Conservation (phyloP, 2,329 filamentous ascomycete species). For the Cladosporium halotolerans region DNA sequence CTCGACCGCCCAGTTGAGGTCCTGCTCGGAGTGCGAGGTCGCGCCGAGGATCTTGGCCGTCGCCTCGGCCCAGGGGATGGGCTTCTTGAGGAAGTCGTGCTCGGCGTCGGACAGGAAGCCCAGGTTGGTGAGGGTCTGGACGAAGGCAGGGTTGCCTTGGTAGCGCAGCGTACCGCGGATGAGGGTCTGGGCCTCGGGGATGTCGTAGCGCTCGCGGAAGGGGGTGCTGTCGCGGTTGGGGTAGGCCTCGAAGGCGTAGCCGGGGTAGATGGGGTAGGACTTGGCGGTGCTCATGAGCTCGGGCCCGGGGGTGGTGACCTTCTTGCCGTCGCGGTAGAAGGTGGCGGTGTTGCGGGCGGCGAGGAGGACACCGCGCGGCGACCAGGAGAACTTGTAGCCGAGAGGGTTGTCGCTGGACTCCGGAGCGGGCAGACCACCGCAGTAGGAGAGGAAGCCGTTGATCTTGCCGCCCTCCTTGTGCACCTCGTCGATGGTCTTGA, state of each 20-base stretch:
- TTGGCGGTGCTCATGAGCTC: slow-evolving; percentile 75
- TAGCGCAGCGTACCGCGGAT: slow-evolving; percentile 81
- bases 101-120: slow-evolving; percentile 75
- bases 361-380: slow-evolving; percentile 76
- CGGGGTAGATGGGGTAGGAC: slow-evolving; percentile 85
- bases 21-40: slow-evolving; percentile 54
- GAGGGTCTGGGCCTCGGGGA: slow-evolving; percentile 85
- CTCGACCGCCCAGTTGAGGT: slow-evolving; percentile 63
- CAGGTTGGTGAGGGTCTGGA: slow-evolving; percentile 80
- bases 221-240: slow-evolving; percentile 84
- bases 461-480: slow-evolving; percentile 84
- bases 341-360: slow-evolving; percentile 81
- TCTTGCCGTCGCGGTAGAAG: slow-evolving; percentile 73
- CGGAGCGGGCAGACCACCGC: slow-evolving; percentile 63
- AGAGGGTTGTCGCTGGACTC: slow-evolving; percentile 82
- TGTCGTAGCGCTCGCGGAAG: slow-evolving; percentile 84
- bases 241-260: slow-evolving; percentile 85
- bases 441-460: slow-evolving; percentile 73
- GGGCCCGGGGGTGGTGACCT: slow-evolving; percentile 44
- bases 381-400: slow-evolving; percentile 82
- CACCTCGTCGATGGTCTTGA: slow-evolving; percentile 84
- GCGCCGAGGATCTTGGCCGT: slow-evolving; percentile 71
- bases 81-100: slow-evolving; percentile 55
- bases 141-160: slow-evolving; percentile 83
- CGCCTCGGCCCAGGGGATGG: slow-evolving; percentile 75